Base-by-base conservation (phyloP, 306 rosid species). In the Pterocarpus macrocarpus region DNA sequence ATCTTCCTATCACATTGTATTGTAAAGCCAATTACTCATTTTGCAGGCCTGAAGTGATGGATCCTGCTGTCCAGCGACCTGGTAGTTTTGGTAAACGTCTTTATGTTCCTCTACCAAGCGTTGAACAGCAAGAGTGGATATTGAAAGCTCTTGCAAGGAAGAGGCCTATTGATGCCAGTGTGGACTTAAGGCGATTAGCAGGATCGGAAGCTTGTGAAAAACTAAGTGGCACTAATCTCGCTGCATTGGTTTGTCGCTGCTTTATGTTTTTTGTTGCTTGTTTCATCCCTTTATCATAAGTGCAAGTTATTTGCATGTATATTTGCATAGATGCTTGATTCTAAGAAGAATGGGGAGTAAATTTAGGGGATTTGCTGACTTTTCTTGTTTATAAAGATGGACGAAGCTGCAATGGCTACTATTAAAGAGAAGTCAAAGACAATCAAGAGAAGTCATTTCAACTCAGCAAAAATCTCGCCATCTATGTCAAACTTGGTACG, bases 81-180 rank as follows among this genome's bases (percentile, higher is more conserved):
- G 98, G 98, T 65, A 87, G 97, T 71, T 88, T 94, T 58, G 97
- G 97, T 30, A 94, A 92, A 86, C 93, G 78, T 77, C 87, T 92
- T 45, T 86, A 90, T 59, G 97, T 94, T 39, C 91, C 98, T 76
- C 89, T 93, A n/a, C 98, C 97, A 33, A 84, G 61, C 30, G 77
- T 89, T 1, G 77, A 71, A 0, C 90, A 90, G 69, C 93, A 97
- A 22, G 92, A 89, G 28, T 58, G 84, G 71, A 90, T 94, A 71
- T 84, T 94, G 67, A 86, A 91, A 87, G 89, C 97, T 75, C 90
- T 91, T 83, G 92, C 88, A 71, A 87, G 89, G 85, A 89, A 86
- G 81, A 88, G 84, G 65, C 85, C 89, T 49, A 22, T 94, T 63
- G 97, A 91, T 87, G 77, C 81, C 11, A 45, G 83, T 9, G 90